Percentiles rank a stretch among this genome's conserved stretches.
Conservation (phyloP, 2,329 filamentous ascomycete species). For the Cytospora chrysosperma region DNA sequence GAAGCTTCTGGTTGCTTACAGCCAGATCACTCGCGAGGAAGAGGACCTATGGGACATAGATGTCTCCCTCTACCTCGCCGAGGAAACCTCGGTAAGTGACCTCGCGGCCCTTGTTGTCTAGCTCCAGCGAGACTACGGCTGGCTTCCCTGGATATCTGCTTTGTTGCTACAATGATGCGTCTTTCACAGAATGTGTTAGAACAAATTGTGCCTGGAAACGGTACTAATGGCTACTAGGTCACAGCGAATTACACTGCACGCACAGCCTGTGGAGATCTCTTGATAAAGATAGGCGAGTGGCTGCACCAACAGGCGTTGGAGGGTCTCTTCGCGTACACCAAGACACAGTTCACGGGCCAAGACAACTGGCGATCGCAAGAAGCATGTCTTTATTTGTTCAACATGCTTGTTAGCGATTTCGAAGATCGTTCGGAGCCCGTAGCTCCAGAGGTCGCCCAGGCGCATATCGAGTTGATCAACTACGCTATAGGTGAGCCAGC, state of each 20-base stretch:
- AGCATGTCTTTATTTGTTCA: conserved; percentile 79
- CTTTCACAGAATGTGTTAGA: neutral
- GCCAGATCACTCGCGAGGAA: conserved; percentile 88
- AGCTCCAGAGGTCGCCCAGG: conserved; percentile 65
- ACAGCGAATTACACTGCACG: conserved; percentile 95
- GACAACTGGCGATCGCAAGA: conserved; percentile 66
- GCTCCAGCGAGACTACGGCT: neutral
- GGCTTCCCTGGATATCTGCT: neutral
- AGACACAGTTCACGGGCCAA: conserved; percentile 65
- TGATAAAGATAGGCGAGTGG: conserved; percentile 94
- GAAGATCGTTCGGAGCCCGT: conserved; percentile 73
- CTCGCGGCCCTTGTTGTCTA: neutral
- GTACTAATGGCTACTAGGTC: conserved; percentile 38
- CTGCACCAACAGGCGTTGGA: conserved; percentile 73
- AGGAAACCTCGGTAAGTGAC: conserved; percentile 71
- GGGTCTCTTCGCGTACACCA: conserved; percentile 74
- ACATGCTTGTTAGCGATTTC: conserved; percentile 80
- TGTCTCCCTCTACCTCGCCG: conserved; percentile 89
- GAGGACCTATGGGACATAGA: conserved; percentile 96
- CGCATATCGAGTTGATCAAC: conserved; percentile 78
- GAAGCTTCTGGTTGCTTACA: conserved; percentile 79
- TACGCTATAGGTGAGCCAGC: conserved; percentile 63
- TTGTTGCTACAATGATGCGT: neutral
- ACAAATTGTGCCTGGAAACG: neutral
- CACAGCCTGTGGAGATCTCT: conserved; percentile 85